Evolutionary conservation across 2,329 filamentous ascomycete genomes (phyloP).

Genomic region (Periconia digitata): DNA sequence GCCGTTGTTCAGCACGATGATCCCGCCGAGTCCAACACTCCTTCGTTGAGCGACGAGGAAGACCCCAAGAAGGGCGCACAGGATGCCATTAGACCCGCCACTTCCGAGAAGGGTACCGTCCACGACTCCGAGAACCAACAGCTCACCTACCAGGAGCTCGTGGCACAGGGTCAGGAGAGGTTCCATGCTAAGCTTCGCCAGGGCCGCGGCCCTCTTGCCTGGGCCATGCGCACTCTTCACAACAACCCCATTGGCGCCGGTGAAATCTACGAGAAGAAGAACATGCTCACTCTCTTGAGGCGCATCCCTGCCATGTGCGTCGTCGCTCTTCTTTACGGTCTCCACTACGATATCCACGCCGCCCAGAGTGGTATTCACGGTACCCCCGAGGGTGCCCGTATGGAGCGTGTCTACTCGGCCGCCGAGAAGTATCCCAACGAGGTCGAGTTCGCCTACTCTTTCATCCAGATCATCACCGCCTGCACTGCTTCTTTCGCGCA

Average conservation of each 20-base stretch:
- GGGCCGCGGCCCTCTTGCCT: slow-evolving; percentile 70
- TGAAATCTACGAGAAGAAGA: slow-evolving; percentile 72
- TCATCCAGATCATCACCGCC: slow-evolving; percentile 55
- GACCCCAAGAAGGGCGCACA: slow-evolving; percentile 24
- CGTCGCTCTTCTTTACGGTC: slow-evolving; percentile 67
- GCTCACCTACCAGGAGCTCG: slow-evolving; percentile 63
- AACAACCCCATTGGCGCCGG: slow-evolving; percentile 73
- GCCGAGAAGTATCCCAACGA: slow-evolving; percentile 42
- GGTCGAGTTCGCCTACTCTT: slow-evolving; percentile 46
- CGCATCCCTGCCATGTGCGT: slow-evolving; percentile 70
- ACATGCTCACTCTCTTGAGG: slow-evolving; percentile 64
- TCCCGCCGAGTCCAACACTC: slow-evolving; percentile 28
- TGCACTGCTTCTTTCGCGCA: slow-evolving; percentile 54
- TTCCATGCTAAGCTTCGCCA: slow-evolving; percentile 66
- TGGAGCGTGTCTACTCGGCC: slow-evolving; percentile 65
- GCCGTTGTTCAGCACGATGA: slow-evolving; percentile 70
- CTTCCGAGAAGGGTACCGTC: slow-evolving; percentile 32
- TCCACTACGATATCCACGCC: slow-evolving; percentile 80
- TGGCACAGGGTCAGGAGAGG: slow-evolving; percentile 58
- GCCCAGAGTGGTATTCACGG: slow-evolving; percentile 70
- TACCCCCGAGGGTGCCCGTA: slow-evolving; percentile 72
- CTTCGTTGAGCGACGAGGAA: slow-evolving; percentile 34
- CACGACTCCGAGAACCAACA: slow-evolving; percentile 52
- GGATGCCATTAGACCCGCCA: slow-evolving; percentile 30
- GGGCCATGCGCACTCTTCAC: slow-evolving; percentile 78